Evolutionary conservation across 1,284 basidiomycete genomes (phyloP), one percentile per base, ranked within the genome.

Genomic region (Ustilago loliicola): DNA sequence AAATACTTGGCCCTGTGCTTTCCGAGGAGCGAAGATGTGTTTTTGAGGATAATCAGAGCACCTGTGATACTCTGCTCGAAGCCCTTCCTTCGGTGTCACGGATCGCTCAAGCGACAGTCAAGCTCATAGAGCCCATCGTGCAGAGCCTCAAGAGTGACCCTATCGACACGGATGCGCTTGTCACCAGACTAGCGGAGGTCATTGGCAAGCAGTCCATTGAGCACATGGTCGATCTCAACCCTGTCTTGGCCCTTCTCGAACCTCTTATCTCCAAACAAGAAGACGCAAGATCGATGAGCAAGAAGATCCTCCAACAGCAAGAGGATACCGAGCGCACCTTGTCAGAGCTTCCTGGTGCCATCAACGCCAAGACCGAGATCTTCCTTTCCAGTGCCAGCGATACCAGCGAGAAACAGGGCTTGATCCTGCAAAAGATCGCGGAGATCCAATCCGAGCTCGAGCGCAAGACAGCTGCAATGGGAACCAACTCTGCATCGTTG

Each of bases 311-410:
- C 9, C 75, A 79, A 51, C 66, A 67, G 7, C 82, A 83, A 50
- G 52, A 75, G n/a, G 80, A 83, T 45, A 65, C 78, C 30, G 77
- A 82, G 61, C 64, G 63, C 15, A 75, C 72, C 23, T 56, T 83
- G 2, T 60, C 66, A 6, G 78, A 77, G 45, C 57, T 83, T 13
- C 82, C 82, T 2, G 61, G 61, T 1, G 77, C 80, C 1, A 78
- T 83, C 72, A 82, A 79, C 25, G 80, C 80, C 27, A 83, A 83
- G 73, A 74, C 77, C 19, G 80, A 82, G 64, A 73, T 82, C 51
- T 78, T 83, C 59, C 57, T 83, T 2, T 71, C 74, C 1, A 68
- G 63, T 25, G 65, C 73, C 11, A 32, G 56, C 40, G 61, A 67
- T 6, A 40, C 61, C 17, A 61, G 58, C 51, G 60, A 60, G 47